Conservation (phyloP, 108 stramenopile genomes). For the Chaetoceros tenuissimus region DNA sequence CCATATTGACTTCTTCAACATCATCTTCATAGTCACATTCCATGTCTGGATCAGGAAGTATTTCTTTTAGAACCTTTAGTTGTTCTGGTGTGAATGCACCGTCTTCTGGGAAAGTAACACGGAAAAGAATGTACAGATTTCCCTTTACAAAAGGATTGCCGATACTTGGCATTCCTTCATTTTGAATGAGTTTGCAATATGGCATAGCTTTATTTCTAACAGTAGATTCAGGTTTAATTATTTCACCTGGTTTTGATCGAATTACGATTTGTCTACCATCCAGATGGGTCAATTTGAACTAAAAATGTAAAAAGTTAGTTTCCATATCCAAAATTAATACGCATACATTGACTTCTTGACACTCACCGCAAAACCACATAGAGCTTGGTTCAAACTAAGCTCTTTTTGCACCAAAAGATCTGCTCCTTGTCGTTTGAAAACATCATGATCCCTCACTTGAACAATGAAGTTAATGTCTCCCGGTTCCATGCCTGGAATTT, state of each 20-base stretch:
- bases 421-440: slow-evolving; percentile 91
- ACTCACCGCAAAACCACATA: slow-evolving; percentile 78
- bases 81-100: slow-evolving; percentile 32
- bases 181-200: slow-evolving; percentile 74
- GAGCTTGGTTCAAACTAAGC: slow-evolving; percentile 85
- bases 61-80: slow-evolving; percentile 41
- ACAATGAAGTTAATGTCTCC: slow-evolving; percentile 96
- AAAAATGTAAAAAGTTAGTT: slow-evolving; percentile 1
- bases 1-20: slow-evolving; percentile 84
- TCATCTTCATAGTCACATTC: slow-evolving; percentile 78
- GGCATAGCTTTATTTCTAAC: slow-evolving; percentile 60
- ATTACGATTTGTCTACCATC: slow-evolving; percentile 60
- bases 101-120: slow-evolving; percentile 78
- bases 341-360: not conserved
- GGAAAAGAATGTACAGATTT: slow-evolving; percentile 88
- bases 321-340: not conserved
- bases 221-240: slow-evolving; percentile 65
- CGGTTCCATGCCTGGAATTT: slow-evolving; percentile 83
- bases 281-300: slow-evolving; percentile 61
- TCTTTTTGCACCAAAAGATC: slow-evolving; percentile 85
- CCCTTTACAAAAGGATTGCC: slow-evolving; percentile 92
- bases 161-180: slow-evolving; percentile 95
- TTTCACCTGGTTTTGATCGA: slow-evolving; percentile 59
- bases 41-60: slow-evolving; percentile 63
- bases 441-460: slow-evolving; percentile 88